Base-by-base conservation (phyloP, 768 basidiomycete species). In the Serendipita sp. region DNA sequence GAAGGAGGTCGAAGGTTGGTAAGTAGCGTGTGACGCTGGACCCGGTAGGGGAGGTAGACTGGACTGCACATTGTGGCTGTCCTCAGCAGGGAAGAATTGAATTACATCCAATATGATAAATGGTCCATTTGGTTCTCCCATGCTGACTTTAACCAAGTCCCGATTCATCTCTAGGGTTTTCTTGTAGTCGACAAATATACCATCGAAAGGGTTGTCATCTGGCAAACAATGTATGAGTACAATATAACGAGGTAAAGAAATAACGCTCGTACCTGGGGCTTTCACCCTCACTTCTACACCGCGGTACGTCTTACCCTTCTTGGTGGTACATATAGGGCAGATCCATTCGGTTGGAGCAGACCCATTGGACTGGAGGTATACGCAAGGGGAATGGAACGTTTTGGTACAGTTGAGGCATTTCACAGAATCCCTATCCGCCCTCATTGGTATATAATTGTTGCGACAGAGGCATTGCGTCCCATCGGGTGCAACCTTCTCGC, bases 401-500 rank as follows among this genome's bases (percentile, higher is more conserved):
- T 60, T 60, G 55, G 16, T 11, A 29, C 55, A 60, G 18, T 31
- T 27, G 10, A 10, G 10, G 27, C 55, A 60, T 60, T 60, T 60
- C 27, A 60, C 34, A 4, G 36, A 29, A n/a, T n/a, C 55, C 8
- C 6, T 5, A 8, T 50, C 48, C 29, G n/a, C 8, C 10, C 55
- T 34, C 13, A 33, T 33, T 23, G 16, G 23, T 8, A 29, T 10
- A n/a, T 4, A 10, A 1, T 27, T 4, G 34, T 34, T 34, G 34
- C 34, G 55, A 34, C 55, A 60, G 27, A 60, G 34, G 18, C 55
- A 60, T 18, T 60, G 55, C 4, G 66, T 64, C 16, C 66, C 66
- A 52, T 67, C 66, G 23, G 16, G 48, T 23, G 65, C 65, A 44
- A 33, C 37, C 46, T 46, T 65, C 16, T 52, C 46, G 33, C 40